These are phyloP conservation scores for Talaromyces thailandensis DNA, from an alignment of 495 filamentous ascomycete species.

Conservation along the genomic window DNA sequence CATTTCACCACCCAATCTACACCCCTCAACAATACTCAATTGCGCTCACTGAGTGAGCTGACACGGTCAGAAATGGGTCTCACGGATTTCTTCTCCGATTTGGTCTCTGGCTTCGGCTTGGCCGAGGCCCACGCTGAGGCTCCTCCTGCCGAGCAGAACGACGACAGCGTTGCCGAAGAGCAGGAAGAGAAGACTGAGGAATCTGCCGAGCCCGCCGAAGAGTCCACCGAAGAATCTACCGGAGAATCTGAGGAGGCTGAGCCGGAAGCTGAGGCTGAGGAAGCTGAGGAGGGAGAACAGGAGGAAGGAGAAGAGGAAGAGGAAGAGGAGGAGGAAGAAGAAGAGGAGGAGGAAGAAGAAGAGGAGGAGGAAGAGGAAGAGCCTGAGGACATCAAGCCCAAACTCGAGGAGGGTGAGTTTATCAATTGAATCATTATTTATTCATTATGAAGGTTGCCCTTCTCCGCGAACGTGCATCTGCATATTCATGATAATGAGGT, in stretches of 20 bases:
- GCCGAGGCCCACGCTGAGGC: constrained; percentile 54
- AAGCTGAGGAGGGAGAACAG: constrained; percentile 36
- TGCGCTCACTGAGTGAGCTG: constrained; percentile 5
- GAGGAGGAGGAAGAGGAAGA: constrained; percentile 91
- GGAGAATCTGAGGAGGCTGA: constrained; percentile 33
- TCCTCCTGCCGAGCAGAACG: constrained; percentile 39
- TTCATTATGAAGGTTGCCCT: neutral
- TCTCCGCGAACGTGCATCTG: neutral
- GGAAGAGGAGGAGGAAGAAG: constrained; percentile 78
- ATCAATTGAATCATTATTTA: neutral
- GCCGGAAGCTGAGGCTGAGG: constrained; percentile 36
- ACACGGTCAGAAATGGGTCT: constrained; percentile 45
- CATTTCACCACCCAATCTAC: neutral
- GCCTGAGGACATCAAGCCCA: constrained; percentile 76
- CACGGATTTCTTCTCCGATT: constrained; percentile 54
- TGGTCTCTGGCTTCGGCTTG: constrained; percentile 48
- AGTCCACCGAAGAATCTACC: constrained; percentile 21
- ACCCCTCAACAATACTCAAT: constrained; percentile 1
- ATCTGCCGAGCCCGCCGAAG: constrained; percentile 20
- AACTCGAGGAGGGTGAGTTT: constrained; percentile 80
- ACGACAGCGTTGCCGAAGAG: constrained; percentile 40
- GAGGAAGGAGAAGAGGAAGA: constrained; percentile 67
- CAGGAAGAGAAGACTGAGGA: constrained; percentile 31
- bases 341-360: constrained; percentile 53
- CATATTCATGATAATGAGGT: neutral